Base-by-base conservation (phyloP, 2,329 filamentous ascomycete species). In the Metarhizium rileyi region DNA sequence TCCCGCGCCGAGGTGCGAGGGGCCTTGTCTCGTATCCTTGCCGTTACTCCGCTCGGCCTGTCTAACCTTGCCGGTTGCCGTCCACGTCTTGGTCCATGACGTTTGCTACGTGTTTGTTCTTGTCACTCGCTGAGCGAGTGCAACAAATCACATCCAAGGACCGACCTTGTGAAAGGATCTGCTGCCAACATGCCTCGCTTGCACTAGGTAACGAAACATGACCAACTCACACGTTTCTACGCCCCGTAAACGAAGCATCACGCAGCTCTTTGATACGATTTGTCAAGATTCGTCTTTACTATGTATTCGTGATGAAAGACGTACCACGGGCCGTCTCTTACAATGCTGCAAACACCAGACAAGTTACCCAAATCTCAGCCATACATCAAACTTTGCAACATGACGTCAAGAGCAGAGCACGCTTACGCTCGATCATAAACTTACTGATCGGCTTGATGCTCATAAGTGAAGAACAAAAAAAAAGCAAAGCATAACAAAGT, bases 401-500 rank as follows among this genome's bases (percentile, higher is more conserved):
- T 5, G 27, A 36, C 12, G 5, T 22, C 14, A 38, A 40, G n/a
- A n/a, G n/a, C n/a, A 33, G 35, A 50, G 45, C 38, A 47, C 25
- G 16, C 44, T 26, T 40, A 36, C 40, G 40, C 25, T 47, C 45
- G 18, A 47, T 40, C 44, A 49, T 30, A 8, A 18, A 30, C 41
- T 25, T 16, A 30, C 41, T 25, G 25, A 20, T 22, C 18, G 38
- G 22, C 49, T 25, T 26, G 38, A 48, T 45, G 33, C 45, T 33
- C 45, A 3, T 46, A 4, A 14, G n/a, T n/a, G n/a, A 28, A 45
- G 52, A 50, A 45, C 45, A 52, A 50, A 55, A 53, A 55, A 47
- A 52, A 53, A 49, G 45, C 45, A 52, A 50, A 55, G 45, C 45
- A 52, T 50, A 55, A 49, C 51, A 44, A 45, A 62, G 58, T 57